Evolutionary conservation across 352 stramenopile genomes (phyloP), one percentile per base, ranked within the genome.

Genomic region (Globisporangium perplexum): DNA sequence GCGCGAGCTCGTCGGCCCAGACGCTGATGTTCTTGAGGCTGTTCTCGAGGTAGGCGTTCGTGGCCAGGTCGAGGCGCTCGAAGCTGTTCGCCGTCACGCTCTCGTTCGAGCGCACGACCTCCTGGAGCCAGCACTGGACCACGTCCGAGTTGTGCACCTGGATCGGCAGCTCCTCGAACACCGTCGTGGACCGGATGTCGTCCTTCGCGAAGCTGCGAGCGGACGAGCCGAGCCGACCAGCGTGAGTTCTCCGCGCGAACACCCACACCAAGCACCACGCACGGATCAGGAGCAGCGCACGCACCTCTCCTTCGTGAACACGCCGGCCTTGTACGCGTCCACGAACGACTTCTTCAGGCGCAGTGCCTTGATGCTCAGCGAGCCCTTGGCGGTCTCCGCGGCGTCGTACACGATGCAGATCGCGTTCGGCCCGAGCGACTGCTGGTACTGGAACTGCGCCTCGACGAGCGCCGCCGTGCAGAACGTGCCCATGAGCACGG

Each of bases 391-490:
- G 4, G 95, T 98, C 84, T 98, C 95, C 50, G 97, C 82, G 3
- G 96, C 91, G 83, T 99, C 97, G 74, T 99, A 99, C 6, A 99
- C 74, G 35, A 99, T 74, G 55, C 98, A 98, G n/a, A 99, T 87
- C 30, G 94, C 94, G 65, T 98, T 98, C 47, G 96, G 87, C 44
- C 93, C 94, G 15, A 99, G 83, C 56, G 98, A 94, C 41, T 96
- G 93, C 77, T 99, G 96, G 72, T 98, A 98, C 60, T 95, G 86
- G 58, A 97, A 96, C 77, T 98, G 95, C 68, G 92, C 93, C 68
- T 98, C 88, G 41, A 99, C 86, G 41, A 98, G 80, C n/a, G 79
- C 77, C 20, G 80, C 77, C 41, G 94, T 98, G 58, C 90, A 98
- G 71, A 98, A 98, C 28, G 96, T 97, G 20, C 95, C 96, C 63